These are phyloP conservation scores for Ogataea angusta DNA, from an alignment of 805 yeast genomes.

Conservation along the genomic window DNA sequence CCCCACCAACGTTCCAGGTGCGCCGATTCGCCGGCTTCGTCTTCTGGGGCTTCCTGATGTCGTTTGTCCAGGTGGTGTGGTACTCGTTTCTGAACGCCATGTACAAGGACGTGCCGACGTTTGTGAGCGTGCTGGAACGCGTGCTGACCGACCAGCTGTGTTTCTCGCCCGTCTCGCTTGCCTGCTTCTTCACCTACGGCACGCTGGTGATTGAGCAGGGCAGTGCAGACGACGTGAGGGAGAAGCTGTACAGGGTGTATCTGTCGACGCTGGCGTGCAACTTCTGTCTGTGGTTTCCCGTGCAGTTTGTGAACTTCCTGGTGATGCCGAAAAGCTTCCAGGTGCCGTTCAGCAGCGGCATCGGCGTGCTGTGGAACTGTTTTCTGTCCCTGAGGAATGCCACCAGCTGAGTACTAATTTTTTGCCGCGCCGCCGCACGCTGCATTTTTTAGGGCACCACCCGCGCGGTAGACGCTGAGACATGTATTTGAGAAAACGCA, in stretches of 20 bases:
- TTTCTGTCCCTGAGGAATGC: constrained; percentile 81
- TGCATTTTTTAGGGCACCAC: background rate
- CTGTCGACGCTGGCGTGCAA: constrained; percentile 64
- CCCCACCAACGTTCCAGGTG: constrained; percentile 47
- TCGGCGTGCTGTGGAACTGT: constrained; percentile 94
- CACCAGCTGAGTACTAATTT: constrained; percentile 7
- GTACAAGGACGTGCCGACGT: constrained; percentile 77
- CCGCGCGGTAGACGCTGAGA: constrained; percentile 9
- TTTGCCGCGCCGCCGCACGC: constrained; percentile 11
- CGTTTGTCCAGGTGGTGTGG: constrained; percentile 88
- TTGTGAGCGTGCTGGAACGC: constrained; percentile 79
- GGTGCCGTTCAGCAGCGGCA: constrained; percentile 83
- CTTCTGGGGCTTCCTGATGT: constrained; percentile 81
- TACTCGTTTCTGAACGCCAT: constrained; percentile 73
- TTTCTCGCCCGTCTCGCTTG: constrained; percentile 82
- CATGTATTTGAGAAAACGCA: background rate
- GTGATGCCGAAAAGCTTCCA: constrained; percentile 70
- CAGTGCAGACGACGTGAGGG: constrained; percentile 56
- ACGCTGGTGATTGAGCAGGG: constrained; percentile 79
- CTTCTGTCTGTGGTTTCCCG: constrained; percentile 78
- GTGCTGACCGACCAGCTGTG: constrained; percentile 87
- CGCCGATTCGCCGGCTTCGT: constrained; percentile 74
- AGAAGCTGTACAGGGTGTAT: constrained; percentile 64
- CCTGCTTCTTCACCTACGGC: constrained; percentile 78
- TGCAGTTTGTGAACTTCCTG: constrained; percentile 71